phyloP scores from a whole-genome alignment of 2,329 filamentous ascomycete genomes.

The Aphanocladium album region DNA sequence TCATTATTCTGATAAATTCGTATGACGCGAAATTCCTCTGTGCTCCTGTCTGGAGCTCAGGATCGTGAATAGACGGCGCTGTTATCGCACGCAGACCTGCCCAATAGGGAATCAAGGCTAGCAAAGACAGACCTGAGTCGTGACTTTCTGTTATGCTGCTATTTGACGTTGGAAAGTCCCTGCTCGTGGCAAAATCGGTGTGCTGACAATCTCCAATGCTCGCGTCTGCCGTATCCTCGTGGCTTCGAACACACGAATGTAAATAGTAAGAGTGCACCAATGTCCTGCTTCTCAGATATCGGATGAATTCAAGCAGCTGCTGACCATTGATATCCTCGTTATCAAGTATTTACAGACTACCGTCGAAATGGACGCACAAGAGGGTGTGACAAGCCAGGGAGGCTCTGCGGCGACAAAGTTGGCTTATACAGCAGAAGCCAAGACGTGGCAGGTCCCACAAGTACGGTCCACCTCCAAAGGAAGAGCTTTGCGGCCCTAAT shows the following conservation, averaged over 20 bases:
- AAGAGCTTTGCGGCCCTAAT: not conserved
- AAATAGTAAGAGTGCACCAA: not conserved
- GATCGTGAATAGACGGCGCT: not conserved
- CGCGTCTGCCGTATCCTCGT: not conserved
- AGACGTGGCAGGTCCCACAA: constrained; percentile 8
- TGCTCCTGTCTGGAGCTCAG: not conserved
- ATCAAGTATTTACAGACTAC: not conserved
- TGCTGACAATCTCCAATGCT: not conserved
- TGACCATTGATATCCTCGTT: not conserved
- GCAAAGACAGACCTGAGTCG: too few relatives aligned
- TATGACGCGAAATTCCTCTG: not conserved
- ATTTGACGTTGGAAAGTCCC: not conserved
- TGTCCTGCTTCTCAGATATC: too few relatives aligned
- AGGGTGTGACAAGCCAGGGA: not conserved
- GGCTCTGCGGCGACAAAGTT: not conserved
- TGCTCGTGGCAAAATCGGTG: not conserved
- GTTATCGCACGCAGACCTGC: too few relatives aligned
- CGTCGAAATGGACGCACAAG: not conserved
- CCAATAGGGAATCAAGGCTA: too few relatives aligned
- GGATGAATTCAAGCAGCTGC: not conserved
- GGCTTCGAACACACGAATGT: not conserved
- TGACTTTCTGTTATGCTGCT: not conserved
- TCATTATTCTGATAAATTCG: not conserved
- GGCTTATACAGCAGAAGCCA: constrained; percentile 3
- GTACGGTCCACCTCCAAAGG: not conserved